Evolutionary conservation across 2,329 filamentous ascomycete species (phyloP), one percentile per base, ranked within the genome.

Genomic region (Diaporthe caulivora): DNA sequence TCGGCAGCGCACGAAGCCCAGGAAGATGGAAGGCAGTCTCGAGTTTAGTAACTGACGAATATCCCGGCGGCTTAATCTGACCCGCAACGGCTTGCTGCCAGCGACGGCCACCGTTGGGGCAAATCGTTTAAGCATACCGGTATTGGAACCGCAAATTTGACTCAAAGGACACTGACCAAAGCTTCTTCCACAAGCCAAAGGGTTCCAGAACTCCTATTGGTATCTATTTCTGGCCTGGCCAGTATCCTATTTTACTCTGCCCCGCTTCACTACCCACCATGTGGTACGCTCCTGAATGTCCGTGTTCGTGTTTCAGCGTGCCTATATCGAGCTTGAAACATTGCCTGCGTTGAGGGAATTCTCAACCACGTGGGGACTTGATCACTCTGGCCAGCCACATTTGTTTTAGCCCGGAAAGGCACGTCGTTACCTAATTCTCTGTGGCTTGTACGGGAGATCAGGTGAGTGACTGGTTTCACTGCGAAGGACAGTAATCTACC

Each of bases 261-360:
- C 42, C 57, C 57, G 57, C 24, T 37, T 26, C 18, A 7, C 51
- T 53, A 26, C 13, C 13, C 17, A 49, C 21, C 21, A 21, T 37
- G n/a, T 10, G 37, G n/a, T 26, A 18, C 44, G 21, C 62, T 51
- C 44, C 21, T 67, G 15, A 17, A 13, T 40, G 62, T 67, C 47
- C 31, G 62, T 53, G 62, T 31, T 53, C 13, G 44, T 67, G 47
- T 67, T 53, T 53, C 62, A 67, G 62, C 62, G 29, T 51, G 44
- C 21, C 37, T 53, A 67, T 53, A 21, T 49, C 31, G 47, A 44
- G n/a, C 62, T 67, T 67, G 62, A 67, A 67, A 67, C 62, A 53
- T 67, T 34, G 62, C 26, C 42, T 37, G 44, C 40, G 62, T 51
- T 65, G 31, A 26, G n/a, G 47, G 18, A 26, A 11, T 51, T 37